Conservation (phyloP, 495 filamentous ascomycete genomes). For the Paragyromitra xinjiangensis region DNA sequence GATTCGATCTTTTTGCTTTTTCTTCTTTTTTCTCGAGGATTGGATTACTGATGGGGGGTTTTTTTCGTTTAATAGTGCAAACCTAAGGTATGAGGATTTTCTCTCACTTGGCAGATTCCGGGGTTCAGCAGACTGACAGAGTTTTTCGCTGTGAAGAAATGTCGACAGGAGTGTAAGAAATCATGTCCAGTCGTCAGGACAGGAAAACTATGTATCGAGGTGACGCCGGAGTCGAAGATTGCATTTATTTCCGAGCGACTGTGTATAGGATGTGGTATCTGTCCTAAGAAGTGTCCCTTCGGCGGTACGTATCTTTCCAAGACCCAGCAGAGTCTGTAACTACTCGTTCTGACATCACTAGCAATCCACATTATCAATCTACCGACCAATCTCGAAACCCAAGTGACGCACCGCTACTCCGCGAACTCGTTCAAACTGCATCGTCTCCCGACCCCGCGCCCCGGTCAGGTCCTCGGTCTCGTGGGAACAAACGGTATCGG, state of each 20-base stretch:
- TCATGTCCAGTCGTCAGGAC: constrained; percentile 97
- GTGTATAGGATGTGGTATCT: constrained; percentile 99
- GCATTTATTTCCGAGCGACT: constrained; percentile 96
- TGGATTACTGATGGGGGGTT: constrained; percentile 58
- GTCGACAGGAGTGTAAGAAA: constrained; percentile 98
- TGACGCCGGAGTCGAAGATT: constrained; percentile 86
- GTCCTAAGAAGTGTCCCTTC: constrained; percentile 99
- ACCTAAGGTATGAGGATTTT: constrained; percentile 75
- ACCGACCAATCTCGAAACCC: constrained; percentile 95
- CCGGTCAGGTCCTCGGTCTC: constrained; percentile 94
- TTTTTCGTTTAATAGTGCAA: constrained; percentile 74
- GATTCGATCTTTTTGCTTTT: constrained; percentile 6
- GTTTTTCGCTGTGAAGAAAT: constrained; percentile 69
- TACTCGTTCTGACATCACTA: constrained; percentile 9
- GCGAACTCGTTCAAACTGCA: constrained; percentile 99
- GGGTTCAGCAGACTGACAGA: background rate
- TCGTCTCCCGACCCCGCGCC: constrained; percentile 90
- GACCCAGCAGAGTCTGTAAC: too few relatives aligned
- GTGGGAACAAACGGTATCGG: constrained; percentile 99
- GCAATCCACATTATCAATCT: constrained; percentile 99
- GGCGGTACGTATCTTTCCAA: constrained; percentile 60
- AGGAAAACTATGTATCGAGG: constrained; percentile 97
- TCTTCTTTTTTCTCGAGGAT: constrained; percentile 40
- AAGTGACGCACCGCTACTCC: constrained; percentile 97
- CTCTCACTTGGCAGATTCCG: background rate